These are phyloP conservation scores for Huntiella abstrusa DNA, from an alignment of 2,329 filamentous ascomycete genomes.

Conservation along the genomic window DNA sequence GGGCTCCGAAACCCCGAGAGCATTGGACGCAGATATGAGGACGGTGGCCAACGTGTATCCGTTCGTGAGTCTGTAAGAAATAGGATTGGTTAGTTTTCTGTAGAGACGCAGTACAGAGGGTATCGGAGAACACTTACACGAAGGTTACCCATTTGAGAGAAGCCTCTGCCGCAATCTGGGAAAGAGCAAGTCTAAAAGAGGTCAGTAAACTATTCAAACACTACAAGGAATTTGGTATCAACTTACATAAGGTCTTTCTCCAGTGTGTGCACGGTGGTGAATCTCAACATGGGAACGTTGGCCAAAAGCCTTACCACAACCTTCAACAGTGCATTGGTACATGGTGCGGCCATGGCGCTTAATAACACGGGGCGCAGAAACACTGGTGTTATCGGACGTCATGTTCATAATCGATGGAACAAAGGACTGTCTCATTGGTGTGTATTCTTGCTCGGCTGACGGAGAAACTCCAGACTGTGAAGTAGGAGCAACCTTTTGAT, in stretches of 20 bases:
- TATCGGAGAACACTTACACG: slow-evolving; percentile 35
- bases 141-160: slow-evolving; percentile 80
- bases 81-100: background rate
- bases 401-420: too few species aligned
- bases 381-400: too few species aligned
- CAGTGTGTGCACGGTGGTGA: slow-evolving; percentile 73
- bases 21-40: slow-evolving; percentile 68
- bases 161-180: slow-evolving; percentile 54
- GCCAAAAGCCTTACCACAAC: slow-evolving; percentile 65
- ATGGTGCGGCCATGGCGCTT: slow-evolving; percentile 5
- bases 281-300: slow-evolving; percentile 91
- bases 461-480: background rate
- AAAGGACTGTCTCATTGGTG: too few species aligned
- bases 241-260: slow-evolving; percentile 73
- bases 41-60: slow-evolving; percentile 71
- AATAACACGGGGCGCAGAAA: background rate
- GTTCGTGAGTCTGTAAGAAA: slow-evolving; percentile 51
- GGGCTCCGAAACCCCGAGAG: slow-evolving; percentile 66
- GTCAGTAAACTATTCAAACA: slow-evolving; percentile 14
- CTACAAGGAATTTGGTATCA: background rate
- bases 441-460: too few species aligned
- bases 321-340: slow-evolving; percentile 49
- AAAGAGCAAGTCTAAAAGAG: slow-evolving; percentile 42
- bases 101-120: background rate
- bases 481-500: slow-evolving; percentile 31